Evolutionary conservation across 345 rosid genomes (phyloP).

Genomic region (Hibiscus trionum): DNA sequence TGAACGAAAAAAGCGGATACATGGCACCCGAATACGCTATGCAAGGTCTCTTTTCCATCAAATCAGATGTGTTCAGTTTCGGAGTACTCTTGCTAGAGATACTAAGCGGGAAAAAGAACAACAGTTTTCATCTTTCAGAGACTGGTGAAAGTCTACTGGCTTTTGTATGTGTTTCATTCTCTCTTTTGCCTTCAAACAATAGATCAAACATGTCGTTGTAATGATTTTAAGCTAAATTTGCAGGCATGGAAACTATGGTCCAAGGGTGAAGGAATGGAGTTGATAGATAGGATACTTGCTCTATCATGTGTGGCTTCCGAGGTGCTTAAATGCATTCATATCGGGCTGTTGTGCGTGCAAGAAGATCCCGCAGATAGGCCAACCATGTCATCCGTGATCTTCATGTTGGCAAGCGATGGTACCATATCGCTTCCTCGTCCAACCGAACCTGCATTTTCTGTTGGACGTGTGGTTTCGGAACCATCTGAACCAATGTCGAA

Average conservation of each 20-base stretch:
- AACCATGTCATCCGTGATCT: conserved; percentile 32
- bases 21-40: conserved; percentile 37
- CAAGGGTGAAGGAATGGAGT: conserved; percentile 33
- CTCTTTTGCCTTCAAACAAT: background rate
- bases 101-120: conserved; percentile 26
- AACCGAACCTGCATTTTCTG: conserved; percentile 21
- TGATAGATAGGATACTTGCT: conserved; percentile 35
- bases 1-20: conserved; percentile 20
- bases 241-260: conserved; percentile 47
- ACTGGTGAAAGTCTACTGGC: conserved; percentile 18
- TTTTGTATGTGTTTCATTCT: conserved; percentile 16
- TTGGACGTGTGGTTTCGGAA: conserved; percentile 1
- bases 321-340: conserved; percentile 34
- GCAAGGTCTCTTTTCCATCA: conserved; percentile 30
- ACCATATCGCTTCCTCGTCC: conserved; percentile 19
- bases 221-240: background rate
- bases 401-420: conserved; percentile 32
- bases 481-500: background rate
- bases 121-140: conserved; percentile 13
- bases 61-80: conserved; percentile 37
- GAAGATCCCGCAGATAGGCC: conserved; percentile 41
- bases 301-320: conserved; percentile 29
- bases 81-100: conserved; percentile 37
- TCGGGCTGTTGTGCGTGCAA: conserved; percentile 17
- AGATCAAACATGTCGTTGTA: too few relatives aligned